phyloP scores from a whole-genome alignment of 1,139 yeast genomes.

The Lodderomyces metapsilosis region DNA sequence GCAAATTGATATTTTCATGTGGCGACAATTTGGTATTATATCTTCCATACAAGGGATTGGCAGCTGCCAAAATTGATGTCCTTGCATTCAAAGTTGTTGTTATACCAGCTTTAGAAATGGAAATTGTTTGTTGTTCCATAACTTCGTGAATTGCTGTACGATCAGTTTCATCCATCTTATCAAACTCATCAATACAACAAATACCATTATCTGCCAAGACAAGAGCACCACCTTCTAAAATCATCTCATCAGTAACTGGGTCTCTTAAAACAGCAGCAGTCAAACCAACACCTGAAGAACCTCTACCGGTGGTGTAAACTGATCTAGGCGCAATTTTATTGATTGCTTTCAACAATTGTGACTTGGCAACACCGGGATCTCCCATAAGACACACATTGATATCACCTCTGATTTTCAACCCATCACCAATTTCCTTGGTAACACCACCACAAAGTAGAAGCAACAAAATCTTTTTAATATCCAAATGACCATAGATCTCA shows the following conservation, averaged over 20 bases:
- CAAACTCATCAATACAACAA: constrained; percentile 98
- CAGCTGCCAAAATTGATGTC: constrained; percentile 94
- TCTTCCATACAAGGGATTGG: constrained; percentile 94
- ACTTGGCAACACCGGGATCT: constrained; percentile 99
- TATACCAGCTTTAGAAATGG: constrained; percentile 97
- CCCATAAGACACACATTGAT: constrained; percentile 97
- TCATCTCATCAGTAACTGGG: constrained; percentile 98
- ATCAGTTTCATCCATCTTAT: constrained; percentile 96
- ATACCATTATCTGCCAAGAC: constrained; percentile 97
- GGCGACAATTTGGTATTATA: constrained; percentile 91
- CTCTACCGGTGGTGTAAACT: constrained; percentile 97
- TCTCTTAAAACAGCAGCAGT: constrained; percentile 99
- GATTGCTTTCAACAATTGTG: constrained; percentile 89
- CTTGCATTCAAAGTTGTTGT: constrained; percentile 96
- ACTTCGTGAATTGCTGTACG: constrained; percentile 99
- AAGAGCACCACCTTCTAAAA: constrained; percentile 96
- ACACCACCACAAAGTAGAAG: constrained; percentile 92
- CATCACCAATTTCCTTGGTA: constrained; percentile 92
- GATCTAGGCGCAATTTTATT: constrained; percentile 95
- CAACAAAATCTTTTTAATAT: constrained; percentile 87
- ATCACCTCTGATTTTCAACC: constrained; percentile 96
- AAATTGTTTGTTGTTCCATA: constrained; percentile 98
- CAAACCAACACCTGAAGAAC: constrained; percentile 98
- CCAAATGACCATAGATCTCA: constrained; percentile 92
- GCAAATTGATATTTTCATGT: constrained; percentile 91